Percentiles rank a stretch among this genome's conserved stretches.
These are phyloP conservation scores for Russula lepida DNA, from an alignment of 768 basidiomycete species.

Conservation along the genomic window DNA sequence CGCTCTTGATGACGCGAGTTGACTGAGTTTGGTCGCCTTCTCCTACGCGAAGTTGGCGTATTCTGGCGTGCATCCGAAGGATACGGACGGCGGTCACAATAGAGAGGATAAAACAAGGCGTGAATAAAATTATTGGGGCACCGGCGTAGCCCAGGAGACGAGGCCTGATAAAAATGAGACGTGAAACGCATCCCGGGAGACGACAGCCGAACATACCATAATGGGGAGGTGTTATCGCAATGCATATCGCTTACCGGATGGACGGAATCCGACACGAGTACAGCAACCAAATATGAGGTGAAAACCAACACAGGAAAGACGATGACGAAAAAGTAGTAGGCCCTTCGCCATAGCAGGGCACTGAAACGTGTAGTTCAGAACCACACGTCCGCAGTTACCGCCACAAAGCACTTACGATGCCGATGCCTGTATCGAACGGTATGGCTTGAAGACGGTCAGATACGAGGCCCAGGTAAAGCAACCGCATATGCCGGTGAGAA, in stretches of 20 bases:
- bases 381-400: not conserved
- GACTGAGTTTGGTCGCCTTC: not conserved
- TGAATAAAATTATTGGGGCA: constrained; percentile 39
- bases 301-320: constrained; percentile 42
- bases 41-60: not conserved
- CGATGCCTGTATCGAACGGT: constrained; percentile 5
- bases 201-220: constrained; percentile 39
- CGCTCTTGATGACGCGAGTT: not conserved
- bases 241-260: constrained; percentile 43
- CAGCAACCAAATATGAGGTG: constrained; percentile 34
- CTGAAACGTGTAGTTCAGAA: constrained; percentile 25
- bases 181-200: not conserved
- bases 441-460: constrained; percentile 17
- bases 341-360: constrained; percentile 40
- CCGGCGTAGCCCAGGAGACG: constrained; percentile 60
- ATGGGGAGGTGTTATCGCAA: constrained; percentile 51
- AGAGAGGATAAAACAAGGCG: constrained; percentile 48
- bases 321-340: constrained; percentile 38
- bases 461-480: constrained; percentile 24
- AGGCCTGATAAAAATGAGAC: constrained; percentile 35
- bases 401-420: constrained; percentile 9
- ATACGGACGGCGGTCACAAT: constrained; percentile 32
- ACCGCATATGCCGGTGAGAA: constrained; percentile 23
- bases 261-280: constrained; percentile 38
- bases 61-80: not conserved